phyloP scores from a whole-genome alignment of 139 green algal species.

The Edaphochlamys debaryana region DNA sequence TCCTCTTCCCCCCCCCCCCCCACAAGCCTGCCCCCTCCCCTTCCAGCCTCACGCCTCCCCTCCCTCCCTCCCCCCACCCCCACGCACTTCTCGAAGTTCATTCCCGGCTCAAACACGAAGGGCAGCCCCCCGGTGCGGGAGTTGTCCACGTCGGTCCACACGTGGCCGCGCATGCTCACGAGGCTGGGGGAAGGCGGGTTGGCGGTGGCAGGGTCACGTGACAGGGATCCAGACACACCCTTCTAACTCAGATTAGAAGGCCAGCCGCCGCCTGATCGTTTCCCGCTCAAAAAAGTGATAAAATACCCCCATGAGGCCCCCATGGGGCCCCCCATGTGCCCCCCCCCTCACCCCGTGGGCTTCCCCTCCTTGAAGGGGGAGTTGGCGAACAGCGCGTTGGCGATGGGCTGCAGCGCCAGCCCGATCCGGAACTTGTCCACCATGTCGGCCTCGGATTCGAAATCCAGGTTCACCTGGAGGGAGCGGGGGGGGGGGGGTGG shows the following conservation, averaged over 20 bases:
- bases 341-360: constrained; percentile 74
- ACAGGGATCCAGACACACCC: too few species aligned
- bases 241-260: too few species aligned
- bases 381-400: constrained; percentile 97
- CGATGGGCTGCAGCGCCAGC: constrained; percentile 97
- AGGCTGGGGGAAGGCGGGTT: constrained; percentile 47
- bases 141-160: constrained; percentile 96
- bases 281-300: too few species aligned
- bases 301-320: too few species aligned
- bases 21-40: not conserved
- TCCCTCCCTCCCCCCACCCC: not conserved
- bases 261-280: too few species aligned
- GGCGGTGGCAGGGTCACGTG: too few species aligned
- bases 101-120: constrained; percentile 94
- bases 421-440: constrained; percentile 96
- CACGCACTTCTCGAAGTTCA: constrained; percentile 83
- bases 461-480: constrained; percentile 96
- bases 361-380: constrained; percentile 96
- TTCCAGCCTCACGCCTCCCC: too few species aligned
- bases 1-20: too few species aligned
- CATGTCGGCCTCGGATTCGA: constrained; percentile 96
- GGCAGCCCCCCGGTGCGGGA: constrained; percentile 90
- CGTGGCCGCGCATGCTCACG: constrained; percentile 74
- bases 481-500: too few species aligned
- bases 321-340: too few species aligned